Base-by-base conservation (phyloP, 164 flowering plant genomes). In the Platanus orientalis region DNA sequence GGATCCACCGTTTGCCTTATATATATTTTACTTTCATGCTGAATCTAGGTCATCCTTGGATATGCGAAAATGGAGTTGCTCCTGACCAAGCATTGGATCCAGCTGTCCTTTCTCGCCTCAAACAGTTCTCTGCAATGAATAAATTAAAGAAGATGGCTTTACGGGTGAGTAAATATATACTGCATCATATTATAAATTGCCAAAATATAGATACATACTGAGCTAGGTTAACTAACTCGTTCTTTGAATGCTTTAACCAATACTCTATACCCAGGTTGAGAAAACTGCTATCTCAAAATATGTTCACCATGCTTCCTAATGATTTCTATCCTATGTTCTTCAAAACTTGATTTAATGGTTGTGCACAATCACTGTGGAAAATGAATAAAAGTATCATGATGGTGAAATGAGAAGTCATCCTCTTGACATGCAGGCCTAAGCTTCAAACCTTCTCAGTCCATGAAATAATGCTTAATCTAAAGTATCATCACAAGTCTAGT, bases 71-170 rank as follows among this genome's bases (percentile, higher is more conserved):
- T 78, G 99, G 99, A 60, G 97, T 94, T 75, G 99, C 99, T 62
- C 99, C 99, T 66, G 99, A 94, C 71, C 81, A 87, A 71, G 76
- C 96, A 60, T 73, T 94, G 58, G 97, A 89, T 76, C 83, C 99
- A 52, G 99, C 99, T 65, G 99, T 94, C 13, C 90, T 94, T 69
- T 94, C 96, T 67, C 97, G 99, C 65, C 89, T 94, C 34, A 94
- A 92, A 72, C 89, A 85, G 67, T 95, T 95, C 75, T 95, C 99
- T 62, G 99, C 97, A 52, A 92, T 95, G 99, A 95, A 95, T 73
- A 95, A 92, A 79, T 69, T 95, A 61, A 95, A 95, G 84, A 95
- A 95, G 85, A 89, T 95, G 99, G 99, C 99, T 63, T 76, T 95
- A 60, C 83, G 97, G 85, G 99, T 95, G 75, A 69, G 90, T 78